phyloP scores from a whole-genome alignment of 2,329 filamentous ascomycete species.

The Dryadomyces quercivorus region DNA sequence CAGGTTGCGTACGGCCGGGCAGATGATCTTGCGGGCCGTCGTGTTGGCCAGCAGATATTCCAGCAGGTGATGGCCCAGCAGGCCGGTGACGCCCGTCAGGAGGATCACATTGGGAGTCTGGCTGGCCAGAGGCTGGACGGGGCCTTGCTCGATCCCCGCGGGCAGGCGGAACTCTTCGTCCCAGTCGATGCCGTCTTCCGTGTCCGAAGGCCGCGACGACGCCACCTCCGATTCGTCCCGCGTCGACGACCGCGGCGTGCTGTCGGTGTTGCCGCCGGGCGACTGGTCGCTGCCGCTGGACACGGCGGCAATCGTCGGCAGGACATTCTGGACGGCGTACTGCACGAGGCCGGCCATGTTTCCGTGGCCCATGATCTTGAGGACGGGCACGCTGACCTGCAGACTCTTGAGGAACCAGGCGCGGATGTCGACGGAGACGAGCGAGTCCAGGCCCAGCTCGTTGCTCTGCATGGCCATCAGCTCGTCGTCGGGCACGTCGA shows the following conservation, averaged over 20 bases:
- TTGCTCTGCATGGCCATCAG: background rate
- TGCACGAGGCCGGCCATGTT: conserved; percentile 11
- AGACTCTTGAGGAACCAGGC: conserved; percentile 35
- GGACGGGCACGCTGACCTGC: conserved; percentile 28
- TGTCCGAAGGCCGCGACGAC: background rate
- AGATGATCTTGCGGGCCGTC: background rate
- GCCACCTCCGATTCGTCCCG: background rate
- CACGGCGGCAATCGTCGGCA: background rate
- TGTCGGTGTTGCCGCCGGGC: background rate
- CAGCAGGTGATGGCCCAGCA: background rate
- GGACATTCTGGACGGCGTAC: background rate
- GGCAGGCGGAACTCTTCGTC: background rate
- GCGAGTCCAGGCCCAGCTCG: conserved; percentile 17
- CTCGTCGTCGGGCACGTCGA: background rate
- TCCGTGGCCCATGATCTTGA: conserved; percentile 29
- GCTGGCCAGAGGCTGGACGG: background rate
- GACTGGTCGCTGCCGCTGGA: too few relatives aligned
- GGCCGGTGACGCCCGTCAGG: background rate
- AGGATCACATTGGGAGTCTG: background rate
- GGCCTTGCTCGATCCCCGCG: background rate
- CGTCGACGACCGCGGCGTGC: background rate
- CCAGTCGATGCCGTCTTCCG: background rate
- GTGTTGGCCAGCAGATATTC: background rate
- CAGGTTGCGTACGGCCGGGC: background rate
- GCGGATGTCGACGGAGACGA: conserved; percentile 24